These are phyloP conservation scores for Zygosaccharomyces pseudorouxii DNA, from an alignment of 805 yeast genomes.

Conservation along the genomic window DNA sequence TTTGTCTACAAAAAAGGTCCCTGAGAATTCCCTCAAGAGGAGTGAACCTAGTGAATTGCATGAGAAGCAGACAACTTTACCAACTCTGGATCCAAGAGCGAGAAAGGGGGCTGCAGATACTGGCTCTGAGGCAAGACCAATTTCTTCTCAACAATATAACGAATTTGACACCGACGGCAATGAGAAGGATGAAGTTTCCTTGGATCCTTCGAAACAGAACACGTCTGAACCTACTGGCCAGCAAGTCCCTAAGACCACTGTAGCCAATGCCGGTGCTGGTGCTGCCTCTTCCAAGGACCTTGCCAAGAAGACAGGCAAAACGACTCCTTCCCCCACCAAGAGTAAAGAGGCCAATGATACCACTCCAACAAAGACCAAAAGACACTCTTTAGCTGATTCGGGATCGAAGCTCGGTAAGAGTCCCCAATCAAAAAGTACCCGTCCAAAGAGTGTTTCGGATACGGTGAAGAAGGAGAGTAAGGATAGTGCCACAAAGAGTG, in stretches of 20 bases:
- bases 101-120: background rate
- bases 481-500: background rate
- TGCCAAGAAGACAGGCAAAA: background rate
- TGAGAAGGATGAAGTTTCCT: background rate
- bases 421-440: background rate
- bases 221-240: background rate
- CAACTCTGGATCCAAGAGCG: constrained; percentile 3
- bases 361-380: background rate
- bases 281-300: background rate
- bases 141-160: background rate
- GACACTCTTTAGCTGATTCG: background rate
- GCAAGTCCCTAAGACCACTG: background rate
- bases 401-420: background rate
- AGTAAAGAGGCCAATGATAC: background rate
- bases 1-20: background rate
- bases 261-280: background rate
- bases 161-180: background rate
- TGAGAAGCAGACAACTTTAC: background rate
- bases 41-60: background rate
- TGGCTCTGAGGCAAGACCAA: background rate
- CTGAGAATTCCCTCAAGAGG: background rate
- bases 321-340: background rate
- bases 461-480: background rate
- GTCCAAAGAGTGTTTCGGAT: background rate
- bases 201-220: background rate